Evolutionary conservation across 768 basidiomycete species (phyloP).

Genomic region (Phanerochaete sordida): DNA sequence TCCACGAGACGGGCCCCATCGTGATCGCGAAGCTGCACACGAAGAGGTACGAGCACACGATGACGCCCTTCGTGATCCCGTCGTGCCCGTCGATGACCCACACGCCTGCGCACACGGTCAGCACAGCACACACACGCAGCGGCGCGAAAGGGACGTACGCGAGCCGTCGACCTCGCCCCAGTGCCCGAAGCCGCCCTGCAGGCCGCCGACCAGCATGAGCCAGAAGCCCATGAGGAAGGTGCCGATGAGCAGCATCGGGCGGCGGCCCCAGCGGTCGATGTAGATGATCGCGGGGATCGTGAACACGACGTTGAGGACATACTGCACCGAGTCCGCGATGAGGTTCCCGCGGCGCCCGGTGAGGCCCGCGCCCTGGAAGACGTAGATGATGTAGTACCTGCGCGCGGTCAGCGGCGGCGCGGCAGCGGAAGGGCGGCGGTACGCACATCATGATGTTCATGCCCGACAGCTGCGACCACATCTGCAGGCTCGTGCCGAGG

Average conservation of each 20-base stretch:
- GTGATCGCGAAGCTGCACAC: slow-evolving; percentile 73
- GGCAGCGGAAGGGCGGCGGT: neutral
- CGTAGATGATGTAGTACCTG: slow-evolving; percentile 62
- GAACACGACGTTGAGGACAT: slow-evolving; percentile 38
- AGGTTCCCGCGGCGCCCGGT: slow-evolving; percentile 71
- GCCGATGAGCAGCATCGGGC: slow-evolving; percentile 68
- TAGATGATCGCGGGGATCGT: slow-evolving; percentile 50
- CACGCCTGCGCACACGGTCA: slow-evolving; percentile 29
- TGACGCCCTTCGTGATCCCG: slow-evolving; percentile 62
- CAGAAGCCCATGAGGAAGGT: slow-evolving; percentile 71
- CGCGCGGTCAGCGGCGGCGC: neutral
- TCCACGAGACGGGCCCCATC: slow-evolving; percentile 62
- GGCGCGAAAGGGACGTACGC: slow-evolving; percentile 21
- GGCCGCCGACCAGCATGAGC: slow-evolving; percentile 73
- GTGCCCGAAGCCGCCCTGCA: slow-evolving; percentile 63
- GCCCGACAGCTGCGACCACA: slow-evolving; percentile 75
- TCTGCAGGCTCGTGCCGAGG: slow-evolving; percentile 69
- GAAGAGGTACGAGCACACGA: slow-evolving; percentile 74
- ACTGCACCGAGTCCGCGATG: slow-evolving; percentile 69
- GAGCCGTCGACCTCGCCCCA: slow-evolving; percentile 48
- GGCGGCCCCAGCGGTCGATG: slow-evolving; percentile 78
- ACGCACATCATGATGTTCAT: slow-evolving; percentile 82
- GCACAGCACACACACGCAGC: too few relatives aligned
- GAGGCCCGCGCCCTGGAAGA: slow-evolving; percentile 76
- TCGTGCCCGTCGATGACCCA: slow-evolving; percentile 60